These are phyloP conservation scores for Penicillium nucicola DNA, from an alignment of 495 filamentous ascomycete species.

Conservation along the genomic window DNA sequence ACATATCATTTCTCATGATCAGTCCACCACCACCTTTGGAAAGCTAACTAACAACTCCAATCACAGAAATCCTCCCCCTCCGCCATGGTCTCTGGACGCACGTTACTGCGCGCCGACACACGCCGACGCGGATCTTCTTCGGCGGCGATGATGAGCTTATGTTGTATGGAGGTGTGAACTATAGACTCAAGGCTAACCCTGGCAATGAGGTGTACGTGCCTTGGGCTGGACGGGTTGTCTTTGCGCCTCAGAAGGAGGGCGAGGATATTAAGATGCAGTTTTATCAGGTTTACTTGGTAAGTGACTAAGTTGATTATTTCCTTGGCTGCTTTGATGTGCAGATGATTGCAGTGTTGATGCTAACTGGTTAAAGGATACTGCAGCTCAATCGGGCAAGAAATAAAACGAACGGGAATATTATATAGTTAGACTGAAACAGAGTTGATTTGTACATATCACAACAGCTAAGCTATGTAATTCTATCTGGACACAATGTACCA, in stretches of 20 bases:
- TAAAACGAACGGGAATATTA: conserved; percentile 6
- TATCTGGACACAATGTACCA: neutral
- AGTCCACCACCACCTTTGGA: no score
- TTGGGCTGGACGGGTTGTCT: conserved; percentile 55
- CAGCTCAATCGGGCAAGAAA: conserved; percentile 40
- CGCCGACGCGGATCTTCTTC: conserved; percentile 49
- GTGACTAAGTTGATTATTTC: no score
- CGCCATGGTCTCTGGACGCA: conserved; percentile 57
- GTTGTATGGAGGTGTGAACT: conserved; percentile 58
- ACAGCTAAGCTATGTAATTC: no score
- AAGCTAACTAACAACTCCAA: neutral
- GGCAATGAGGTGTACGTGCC: conserved; percentile 40
- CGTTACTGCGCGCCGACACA: conserved; percentile 50
- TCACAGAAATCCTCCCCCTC: conserved; percentile 51
- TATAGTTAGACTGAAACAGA: neutral
- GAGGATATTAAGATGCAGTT: conserved; percentile 54
- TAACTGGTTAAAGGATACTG: conserved; percentile 27
- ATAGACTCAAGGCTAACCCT: conserved; percentile 49
- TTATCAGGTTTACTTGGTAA: conserved; percentile 66
- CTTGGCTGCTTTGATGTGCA: no score
- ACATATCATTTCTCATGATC: no score
- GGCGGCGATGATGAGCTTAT: conserved; percentile 55
- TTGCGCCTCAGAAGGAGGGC: conserved; percentile 39
- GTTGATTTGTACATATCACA: neutral
- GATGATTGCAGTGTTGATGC: conserved; percentile 5